phyloP scores from a whole-genome alignment of 306 rosid genomes.

The Glycine latifolia region DNA sequence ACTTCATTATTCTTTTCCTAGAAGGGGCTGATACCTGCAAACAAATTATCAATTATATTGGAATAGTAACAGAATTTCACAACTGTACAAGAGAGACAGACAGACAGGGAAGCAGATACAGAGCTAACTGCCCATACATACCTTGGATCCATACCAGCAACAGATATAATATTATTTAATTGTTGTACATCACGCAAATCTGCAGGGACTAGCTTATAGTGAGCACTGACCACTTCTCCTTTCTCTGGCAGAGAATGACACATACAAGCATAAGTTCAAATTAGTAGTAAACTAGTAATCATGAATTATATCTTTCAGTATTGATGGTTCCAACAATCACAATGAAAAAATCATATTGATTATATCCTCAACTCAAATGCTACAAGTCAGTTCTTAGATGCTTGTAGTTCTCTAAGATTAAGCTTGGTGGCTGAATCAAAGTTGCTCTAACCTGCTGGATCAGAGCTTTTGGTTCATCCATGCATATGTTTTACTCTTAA shows the following conservation, averaged over 20 bases:
- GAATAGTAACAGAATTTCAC: constrained; percentile 29
- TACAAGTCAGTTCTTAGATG: not conserved
- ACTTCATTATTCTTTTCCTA: constrained; percentile 6
- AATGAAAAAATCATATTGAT: constrained; percentile 24
- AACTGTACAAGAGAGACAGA: not conserved
- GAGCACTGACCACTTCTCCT: constrained; percentile 78
- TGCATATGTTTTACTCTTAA: not conserved
- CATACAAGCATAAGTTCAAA: constrained; percentile 27
- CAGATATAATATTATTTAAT: constrained; percentile 66
- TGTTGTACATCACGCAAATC: constrained; percentile 75
- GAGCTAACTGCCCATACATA: constrained; percentile 51
- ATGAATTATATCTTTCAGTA: constrained; percentile 23
- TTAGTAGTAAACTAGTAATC: not conserved
- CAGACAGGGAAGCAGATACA: constrained; percentile 10
- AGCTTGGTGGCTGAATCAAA: constrained; percentile 21
- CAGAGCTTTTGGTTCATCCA: not conserved
- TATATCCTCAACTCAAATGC: constrained; percentile 13
- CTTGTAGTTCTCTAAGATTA: constrained; percentile 16
- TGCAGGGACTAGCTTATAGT: constrained; percentile 85
- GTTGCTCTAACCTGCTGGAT: not conserved
- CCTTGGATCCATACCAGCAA: constrained; percentile 89
- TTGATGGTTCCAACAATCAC: constrained; percentile 12
- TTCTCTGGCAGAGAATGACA: constrained; percentile 68
- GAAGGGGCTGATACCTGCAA: constrained; percentile 21
- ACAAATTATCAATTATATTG: constrained; percentile 21